These are phyloP conservation scores for Hanseniaspora lachancei DNA, from an alignment of 805 yeast species.

Conservation along the genomic window DNA sequence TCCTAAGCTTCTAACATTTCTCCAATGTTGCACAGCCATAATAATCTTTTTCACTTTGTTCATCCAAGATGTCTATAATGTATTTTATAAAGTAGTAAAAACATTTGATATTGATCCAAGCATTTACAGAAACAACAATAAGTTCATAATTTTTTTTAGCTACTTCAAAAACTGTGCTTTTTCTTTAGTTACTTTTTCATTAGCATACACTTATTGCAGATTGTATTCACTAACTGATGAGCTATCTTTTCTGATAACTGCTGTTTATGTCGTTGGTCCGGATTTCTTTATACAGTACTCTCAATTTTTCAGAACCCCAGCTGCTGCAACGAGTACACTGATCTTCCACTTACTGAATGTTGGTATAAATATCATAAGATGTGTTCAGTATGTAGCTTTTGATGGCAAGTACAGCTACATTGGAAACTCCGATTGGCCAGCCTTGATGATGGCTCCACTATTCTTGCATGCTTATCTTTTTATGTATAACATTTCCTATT, in stretches of 20 bases:
- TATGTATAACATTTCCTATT: conserved; percentile 28
- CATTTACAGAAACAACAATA: not conserved
- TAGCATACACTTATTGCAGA: not conserved
- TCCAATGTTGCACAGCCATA: not conserved
- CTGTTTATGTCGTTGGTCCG: not conserved
- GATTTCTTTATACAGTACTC: conserved; percentile 23
- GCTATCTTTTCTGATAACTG: not conserved
- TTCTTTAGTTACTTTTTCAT: not conserved
- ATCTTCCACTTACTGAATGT: conserved; percentile 21
- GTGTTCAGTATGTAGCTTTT: conserved; percentile 19
- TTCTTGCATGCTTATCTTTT: conserved; percentile 27
- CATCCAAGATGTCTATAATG: not conserved
- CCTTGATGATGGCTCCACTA: conserved; percentile 24
- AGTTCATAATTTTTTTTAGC: not conserved
- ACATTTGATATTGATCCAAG: not conserved
- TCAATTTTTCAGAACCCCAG: conserved; percentile 23
- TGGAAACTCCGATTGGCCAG: conserved; percentile 16
- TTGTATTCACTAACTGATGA: not conserved
- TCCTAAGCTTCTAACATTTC: conserved; percentile 1
- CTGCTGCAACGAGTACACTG: conserved; percentile 22
- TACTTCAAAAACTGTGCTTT: not conserved
- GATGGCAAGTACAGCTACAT: conserved; percentile 19
- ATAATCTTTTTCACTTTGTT: not conserved
- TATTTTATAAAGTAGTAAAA: not conserved
- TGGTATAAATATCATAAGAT: conserved; percentile 16